Base-by-base conservation (phyloP, 352 stramenopile species). In the Globisporangium paddicum region DNA sequence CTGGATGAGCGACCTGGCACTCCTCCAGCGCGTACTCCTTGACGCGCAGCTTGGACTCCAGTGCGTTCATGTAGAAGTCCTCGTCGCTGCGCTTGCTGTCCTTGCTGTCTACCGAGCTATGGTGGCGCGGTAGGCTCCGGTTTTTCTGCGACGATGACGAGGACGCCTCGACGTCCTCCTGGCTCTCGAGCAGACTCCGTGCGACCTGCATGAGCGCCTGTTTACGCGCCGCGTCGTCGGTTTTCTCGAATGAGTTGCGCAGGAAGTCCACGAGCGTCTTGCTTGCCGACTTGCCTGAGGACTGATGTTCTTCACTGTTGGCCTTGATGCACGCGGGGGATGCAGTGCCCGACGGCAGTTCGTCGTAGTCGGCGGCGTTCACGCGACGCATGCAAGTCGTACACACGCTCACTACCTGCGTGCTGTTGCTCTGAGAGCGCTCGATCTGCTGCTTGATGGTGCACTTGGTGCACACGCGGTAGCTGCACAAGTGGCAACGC, bases 401-500 rank as follows among this genome's bases (percentile, higher is more conserved):
- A 28, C 79, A 89, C 13, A 89, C 67, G n/a, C 75, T 66, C 16
- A 85, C 66, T 18, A 9, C 62, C 45, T 69, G 56, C n/a, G 64
- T 72, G 57, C 56, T n/a, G n/a, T n/a, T n/a, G n/a, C n/a, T n/a
- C n/a, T n/a, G n/a, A n/a, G 69, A 21, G 71, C 72, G 48, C 45
- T 73, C 64, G 28, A 73, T 46, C 41, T 77, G 61, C 52, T 77
- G 64, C 35, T 69, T 69, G 28, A 9, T 37, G 21, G 68, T 75
- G 58, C 81, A 90, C 42, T 64, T 65, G 47, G 71, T 56, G 56
- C 81, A 90, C 32, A 89, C 77, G 46, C 69, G 60, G 58, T 84
- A 82, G 9, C 76, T 75, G 40, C 81, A 89, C 21, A 90, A 57
- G 34, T 80, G 67, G 54, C 81, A 90, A 16, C 68, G 68, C 50